Conservation (phyloP, 164 flowering plant species). For the Kalanchoe fedtschenkoi region DNA sequence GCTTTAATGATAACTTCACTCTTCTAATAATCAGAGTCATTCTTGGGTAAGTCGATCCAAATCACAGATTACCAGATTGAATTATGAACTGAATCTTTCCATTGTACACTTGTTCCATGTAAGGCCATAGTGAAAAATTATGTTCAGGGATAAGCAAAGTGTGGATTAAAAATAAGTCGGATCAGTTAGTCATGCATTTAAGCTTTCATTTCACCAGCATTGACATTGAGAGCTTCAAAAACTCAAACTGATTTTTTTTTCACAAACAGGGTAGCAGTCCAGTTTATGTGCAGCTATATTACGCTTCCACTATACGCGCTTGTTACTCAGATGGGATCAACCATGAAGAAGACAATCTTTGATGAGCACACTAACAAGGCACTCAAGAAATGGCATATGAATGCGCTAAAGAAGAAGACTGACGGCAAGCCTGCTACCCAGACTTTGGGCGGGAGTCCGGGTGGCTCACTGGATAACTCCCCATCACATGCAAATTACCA, state of each 20-base stretch:
- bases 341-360: slow-evolving; percentile 75
- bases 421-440: slow-evolving; percentile 16
- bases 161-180: no score
- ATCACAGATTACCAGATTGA: no score
- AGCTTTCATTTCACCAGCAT: no score
- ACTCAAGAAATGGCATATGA: slow-evolving; percentile 62
- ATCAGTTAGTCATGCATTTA: no score
- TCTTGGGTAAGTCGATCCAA: no score
- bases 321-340: slow-evolving; percentile 97
- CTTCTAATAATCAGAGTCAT: no score
- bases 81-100: no score
- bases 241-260: neutral
- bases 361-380: slow-evolving; percentile 88
- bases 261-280: slow-evolving; percentile 51
- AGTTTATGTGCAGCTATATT: slow-evolving; percentile 77
- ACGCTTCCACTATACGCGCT: slow-evolving; percentile 95
- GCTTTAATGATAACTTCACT: no score
- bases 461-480: slow-evolving; percentile 22
- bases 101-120: no score
- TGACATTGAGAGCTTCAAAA: neutral
- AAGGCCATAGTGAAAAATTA: no score
- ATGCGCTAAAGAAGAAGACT: slow-evolving; percentile 43
- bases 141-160: no score
- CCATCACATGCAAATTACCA: slow-evolving; percentile 12
- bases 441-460: slow-evolving; percentile 34